These are phyloP conservation scores for Sclerotinia spermophila DNA, from an alignment of 2,329 filamentous ascomycete genomes.

Conservation along the genomic window DNA sequence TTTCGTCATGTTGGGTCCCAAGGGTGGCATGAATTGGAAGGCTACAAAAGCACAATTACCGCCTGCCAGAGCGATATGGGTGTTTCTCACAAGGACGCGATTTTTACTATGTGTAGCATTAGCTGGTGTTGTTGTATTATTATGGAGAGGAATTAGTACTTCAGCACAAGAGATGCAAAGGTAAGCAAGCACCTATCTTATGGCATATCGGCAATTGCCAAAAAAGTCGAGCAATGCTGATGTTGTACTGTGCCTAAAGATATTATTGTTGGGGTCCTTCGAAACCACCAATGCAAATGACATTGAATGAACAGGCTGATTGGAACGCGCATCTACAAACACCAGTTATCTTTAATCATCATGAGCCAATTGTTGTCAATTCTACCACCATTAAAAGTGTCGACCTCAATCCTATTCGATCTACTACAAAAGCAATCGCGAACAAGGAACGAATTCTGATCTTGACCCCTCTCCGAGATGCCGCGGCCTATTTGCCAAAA, in stretches of 20 bases:
- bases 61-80: slow-evolving; percentile 67
- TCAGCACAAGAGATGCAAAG: slow-evolving; percentile 87
- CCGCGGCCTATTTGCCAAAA: slow-evolving; percentile 73
- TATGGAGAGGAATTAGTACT: slow-evolving; percentile 83
- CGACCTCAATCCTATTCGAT: slow-evolving; percentile 80
- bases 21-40: slow-evolving; percentile 90
- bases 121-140: slow-evolving; percentile 66
- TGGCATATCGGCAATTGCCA: background rate
- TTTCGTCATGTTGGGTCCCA: slow-evolving; percentile 77
- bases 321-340: slow-evolving; percentile 90
- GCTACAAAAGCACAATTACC: slow-evolving; percentile 76
- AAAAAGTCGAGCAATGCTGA: background rate
- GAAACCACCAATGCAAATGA: slow-evolving; percentile 96
- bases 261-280: slow-evolving; percentile 97
- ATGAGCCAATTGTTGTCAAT: slow-evolving; percentile 82
- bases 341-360: slow-evolving; percentile 94
- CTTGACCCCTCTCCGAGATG: slow-evolving; percentile 89
- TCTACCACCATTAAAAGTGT: slow-evolving; percentile 72
- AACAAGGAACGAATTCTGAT: slow-evolving; percentile 89
- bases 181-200: slow-evolving; percentile 45
- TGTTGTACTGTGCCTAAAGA: slow-evolving; percentile 46
- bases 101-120: slow-evolving; percentile 72
- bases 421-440: slow-evolving; percentile 70
- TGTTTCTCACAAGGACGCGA: slow-evolving; percentile 70
- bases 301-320: slow-evolving; percentile 80